These are phyloP conservation scores for Lachnellula arida DNA, from an alignment of 2,329 filamentous ascomycete genomes.

Conservation along the genomic window DNA sequence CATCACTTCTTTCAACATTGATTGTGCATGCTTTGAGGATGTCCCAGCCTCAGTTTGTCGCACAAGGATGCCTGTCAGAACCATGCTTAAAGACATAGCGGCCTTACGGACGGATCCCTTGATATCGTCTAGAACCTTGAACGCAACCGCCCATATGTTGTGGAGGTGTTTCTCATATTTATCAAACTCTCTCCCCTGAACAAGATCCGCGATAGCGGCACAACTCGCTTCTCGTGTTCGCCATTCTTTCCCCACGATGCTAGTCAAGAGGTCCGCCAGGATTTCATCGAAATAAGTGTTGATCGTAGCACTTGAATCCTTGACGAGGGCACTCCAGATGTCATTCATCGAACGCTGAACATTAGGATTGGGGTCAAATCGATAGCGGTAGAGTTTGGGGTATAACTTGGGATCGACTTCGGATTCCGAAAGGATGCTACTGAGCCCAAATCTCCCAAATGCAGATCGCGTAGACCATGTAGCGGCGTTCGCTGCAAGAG, in stretches of 20 bases:
- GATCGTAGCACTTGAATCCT: constrained; percentile 73
- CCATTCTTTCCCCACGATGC: constrained; percentile 89
- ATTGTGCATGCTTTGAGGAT: constrained; percentile 62
- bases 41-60: constrained; percentile 79
- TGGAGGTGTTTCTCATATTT: constrained; percentile 82
- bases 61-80: constrained; percentile 78
- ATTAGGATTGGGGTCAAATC: constrained; percentile 91
- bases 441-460: constrained; percentile 89
- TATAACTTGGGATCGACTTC: constrained; percentile 89
- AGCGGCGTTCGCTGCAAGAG: constrained; percentile 87
- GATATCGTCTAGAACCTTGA: constrained; percentile 94
- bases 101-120: constrained; percentile 83
- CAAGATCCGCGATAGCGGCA: constrained; percentile 79
- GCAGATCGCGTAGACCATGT: constrained; percentile 97
- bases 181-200: constrained; percentile 71
- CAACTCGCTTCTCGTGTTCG: constrained; percentile 89
- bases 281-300: constrained; percentile 83
- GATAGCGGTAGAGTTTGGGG: constrained; percentile 88
- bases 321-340: constrained; percentile 95
- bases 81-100: constrained; percentile 76
- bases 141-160: constrained; percentile 77
- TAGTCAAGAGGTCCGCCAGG: constrained; percentile 79
- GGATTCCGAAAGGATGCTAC: constrained; percentile 85
- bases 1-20: constrained; percentile 80
- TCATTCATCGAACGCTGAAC: constrained; percentile 95